A percentile compares a stretch with the other conserved stretches of the same genome.
These are phyloP conservation scores for Malus fusca DNA, from an alignment of 306 rosid species.

Conservation along the genomic window DNA sequence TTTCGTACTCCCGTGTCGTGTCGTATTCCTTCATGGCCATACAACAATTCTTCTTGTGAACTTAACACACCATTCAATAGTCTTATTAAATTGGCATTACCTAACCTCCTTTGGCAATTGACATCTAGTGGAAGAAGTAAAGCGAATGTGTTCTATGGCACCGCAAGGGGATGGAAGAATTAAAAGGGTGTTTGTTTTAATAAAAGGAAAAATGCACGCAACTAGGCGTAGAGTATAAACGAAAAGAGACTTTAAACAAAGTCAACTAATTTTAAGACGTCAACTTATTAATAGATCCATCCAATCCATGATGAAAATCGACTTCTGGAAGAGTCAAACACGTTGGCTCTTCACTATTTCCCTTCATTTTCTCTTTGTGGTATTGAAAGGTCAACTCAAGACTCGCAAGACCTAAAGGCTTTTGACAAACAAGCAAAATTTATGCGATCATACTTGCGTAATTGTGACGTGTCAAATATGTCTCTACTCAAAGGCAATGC, in stretches of 20 bases:
- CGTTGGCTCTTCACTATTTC: background rate
- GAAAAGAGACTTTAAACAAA: background rate
- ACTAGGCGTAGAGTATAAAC: background rate
- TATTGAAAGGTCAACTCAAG: constrained; percentile 3
- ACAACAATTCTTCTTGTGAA: background rate
- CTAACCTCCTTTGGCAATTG: background rate
- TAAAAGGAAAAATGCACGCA: background rate
- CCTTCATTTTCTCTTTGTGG: background rate
- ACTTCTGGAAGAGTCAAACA: background rate
- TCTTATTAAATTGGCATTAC: background rate
- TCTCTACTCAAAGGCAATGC: background rate
- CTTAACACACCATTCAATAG: background rate
- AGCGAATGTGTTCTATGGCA: background rate
- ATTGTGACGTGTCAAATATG: background rate
- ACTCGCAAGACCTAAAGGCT: background rate
- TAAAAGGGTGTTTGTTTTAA: background rate
- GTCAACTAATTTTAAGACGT: background rate
- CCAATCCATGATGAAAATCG: too few species aligned
- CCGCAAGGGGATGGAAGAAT: background rate
- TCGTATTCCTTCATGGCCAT: too few species aligned
- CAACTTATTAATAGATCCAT: background rate
- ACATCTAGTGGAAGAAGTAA: background rate
- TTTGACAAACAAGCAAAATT: background rate
- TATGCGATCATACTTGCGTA: background rate
- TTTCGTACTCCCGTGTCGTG: too few species aligned